These are phyloP conservation scores for Papiliotrema flavescens DNA, from an alignment of 1,284 basidiomycete genomes.

Conservation along the genomic window DNA sequence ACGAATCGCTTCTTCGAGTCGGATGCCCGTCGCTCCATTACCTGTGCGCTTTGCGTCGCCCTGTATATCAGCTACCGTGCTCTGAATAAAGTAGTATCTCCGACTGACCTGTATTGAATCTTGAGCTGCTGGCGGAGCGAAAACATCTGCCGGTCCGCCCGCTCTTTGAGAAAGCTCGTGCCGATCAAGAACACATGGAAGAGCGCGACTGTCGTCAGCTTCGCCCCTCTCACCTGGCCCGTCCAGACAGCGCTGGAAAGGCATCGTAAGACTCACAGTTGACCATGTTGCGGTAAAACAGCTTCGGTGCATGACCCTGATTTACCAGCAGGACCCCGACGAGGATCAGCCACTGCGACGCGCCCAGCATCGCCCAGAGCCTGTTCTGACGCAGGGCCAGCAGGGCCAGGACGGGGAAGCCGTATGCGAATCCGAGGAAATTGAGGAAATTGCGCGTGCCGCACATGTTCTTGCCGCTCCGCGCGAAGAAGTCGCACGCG, in stretches of 20 bases:
- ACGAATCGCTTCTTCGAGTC: slow-evolving; percentile 76
- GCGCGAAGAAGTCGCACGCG: slow-evolving; percentile 29
- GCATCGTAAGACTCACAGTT: slow-evolving; percentile 30
- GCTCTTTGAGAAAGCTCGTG: slow-evolving; percentile 46
- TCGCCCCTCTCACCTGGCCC: background rate
- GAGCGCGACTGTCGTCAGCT: slow-evolving; percentile 25
- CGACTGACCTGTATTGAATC: slow-evolving; percentile 52
- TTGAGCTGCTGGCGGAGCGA: slow-evolving; percentile 68
- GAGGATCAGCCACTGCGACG: slow-evolving; percentile 57
- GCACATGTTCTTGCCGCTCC: slow-evolving; percentile 16
- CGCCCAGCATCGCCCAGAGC: slow-evolving; percentile 61
- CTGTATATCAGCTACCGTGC: slow-evolving; percentile 4
- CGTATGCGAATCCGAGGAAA: slow-evolving; percentile 51
- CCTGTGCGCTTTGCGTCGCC: slow-evolving; percentile 77
- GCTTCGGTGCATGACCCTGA: slow-evolving; percentile 49
- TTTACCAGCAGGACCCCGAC: slow-evolving; percentile 53
- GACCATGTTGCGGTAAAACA: slow-evolving; percentile 41
- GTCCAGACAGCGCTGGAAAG: background rate
- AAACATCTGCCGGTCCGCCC: slow-evolving; percentile 61
- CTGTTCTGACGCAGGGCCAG: slow-evolving; percentile 71
- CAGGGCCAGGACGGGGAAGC: slow-evolving; percentile 68
- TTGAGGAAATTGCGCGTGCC: slow-evolving; percentile 30
- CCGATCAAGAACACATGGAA: slow-evolving; percentile 46
- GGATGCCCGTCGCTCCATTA: slow-evolving; percentile 73
- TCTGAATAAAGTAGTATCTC: background rate